phyloP scores from a whole-genome alignment of 495 filamentous ascomycete species.

The Zalerion maritima region DNA sequence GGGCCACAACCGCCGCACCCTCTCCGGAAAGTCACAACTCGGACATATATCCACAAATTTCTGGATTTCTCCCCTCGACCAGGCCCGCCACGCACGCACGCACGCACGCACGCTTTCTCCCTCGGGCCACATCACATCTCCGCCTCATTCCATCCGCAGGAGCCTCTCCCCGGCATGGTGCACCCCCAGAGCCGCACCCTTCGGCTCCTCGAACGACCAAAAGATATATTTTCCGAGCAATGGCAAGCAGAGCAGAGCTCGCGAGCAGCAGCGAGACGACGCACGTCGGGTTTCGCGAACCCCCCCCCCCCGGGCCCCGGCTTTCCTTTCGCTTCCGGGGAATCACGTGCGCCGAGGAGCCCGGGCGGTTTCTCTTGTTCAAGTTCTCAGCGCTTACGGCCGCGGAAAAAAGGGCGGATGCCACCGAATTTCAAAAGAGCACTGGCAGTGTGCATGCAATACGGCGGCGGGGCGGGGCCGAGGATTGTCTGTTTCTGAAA shows the following conservation, averaged over 20 bases:
- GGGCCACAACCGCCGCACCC: constrained; percentile 11
- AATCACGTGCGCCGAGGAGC: constrained; percentile 25
- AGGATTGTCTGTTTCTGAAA: constrained; percentile 43
- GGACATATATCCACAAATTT: too few species aligned
- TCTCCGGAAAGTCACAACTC: constrained; percentile 23
- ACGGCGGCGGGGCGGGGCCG: constrained; percentile 16
- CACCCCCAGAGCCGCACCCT: too few species aligned
- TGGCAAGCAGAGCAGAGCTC: neutral
- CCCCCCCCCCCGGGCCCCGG: too few species aligned
- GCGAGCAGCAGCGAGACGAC: constrained; percentile 1
- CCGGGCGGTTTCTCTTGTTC: constrained; percentile 25
- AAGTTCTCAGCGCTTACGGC: constrained; percentile 23
- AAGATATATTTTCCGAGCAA: constrained; percentile 13
- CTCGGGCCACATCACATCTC: too few species aligned
- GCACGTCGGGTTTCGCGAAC: constrained; percentile 31
- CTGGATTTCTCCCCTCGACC: too few species aligned
- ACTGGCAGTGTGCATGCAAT: constrained; percentile 28
- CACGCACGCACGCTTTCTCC: too few species aligned
- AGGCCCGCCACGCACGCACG: too few species aligned
- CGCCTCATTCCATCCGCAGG: too few species aligned
- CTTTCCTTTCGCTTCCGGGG: constrained; percentile 36
- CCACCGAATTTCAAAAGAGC: constrained; percentile 23
- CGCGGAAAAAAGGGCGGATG: constrained; percentile 16
- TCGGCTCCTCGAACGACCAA: constrained; percentile 26
- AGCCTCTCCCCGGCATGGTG: too few species aligned